Evolutionary conservation across 2,329 filamentous ascomycete species (phyloP).

Genomic region (Trichoderma oligosporum): DNA sequence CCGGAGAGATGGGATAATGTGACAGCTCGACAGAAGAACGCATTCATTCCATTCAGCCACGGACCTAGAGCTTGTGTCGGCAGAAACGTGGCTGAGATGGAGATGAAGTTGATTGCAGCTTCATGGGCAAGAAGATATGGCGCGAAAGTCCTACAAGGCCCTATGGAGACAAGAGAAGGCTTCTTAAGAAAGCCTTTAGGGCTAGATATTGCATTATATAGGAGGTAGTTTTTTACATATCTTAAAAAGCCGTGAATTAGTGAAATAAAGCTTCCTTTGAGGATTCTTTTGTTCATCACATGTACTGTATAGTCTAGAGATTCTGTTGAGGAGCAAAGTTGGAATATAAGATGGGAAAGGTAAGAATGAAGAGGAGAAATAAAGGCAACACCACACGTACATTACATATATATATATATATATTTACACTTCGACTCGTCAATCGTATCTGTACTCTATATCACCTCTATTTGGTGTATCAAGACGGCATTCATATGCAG

Average conservation of each 20-base stretch:
- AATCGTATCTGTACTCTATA: not conserved
- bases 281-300: not conserved
- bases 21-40: slow-evolving; percentile 65
- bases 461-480: not conserved
- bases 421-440: not conserved
- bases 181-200: slow-evolving; percentile 77
- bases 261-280: not conserved
- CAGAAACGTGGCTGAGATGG: slow-evolving; percentile 83
- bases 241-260: not conserved
- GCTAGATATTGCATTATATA: slow-evolving; percentile 43
- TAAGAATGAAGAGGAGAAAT: not conserved
- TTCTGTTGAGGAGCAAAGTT: not conserved
- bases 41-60: slow-evolving; percentile 71
- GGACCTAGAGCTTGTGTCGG: slow-evolving; percentile 70
- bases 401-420: not conserved
- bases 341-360: not conserved
- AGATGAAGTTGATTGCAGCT: slow-evolving; percentile 71
- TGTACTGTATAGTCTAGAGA: not conserved
- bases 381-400: not conserved
- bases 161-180: slow-evolving; percentile 72
- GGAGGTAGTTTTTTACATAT: slow-evolving; percentile 21
- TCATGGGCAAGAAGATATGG: slow-evolving; percentile 58
- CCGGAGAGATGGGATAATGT: slow-evolving; percentile 68
- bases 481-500: too few relatives aligned
- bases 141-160: slow-evolving; percentile 50